Conservation (phyloP, 73 alveolate genomes). For the Tetrahymena borealis region DNA sequence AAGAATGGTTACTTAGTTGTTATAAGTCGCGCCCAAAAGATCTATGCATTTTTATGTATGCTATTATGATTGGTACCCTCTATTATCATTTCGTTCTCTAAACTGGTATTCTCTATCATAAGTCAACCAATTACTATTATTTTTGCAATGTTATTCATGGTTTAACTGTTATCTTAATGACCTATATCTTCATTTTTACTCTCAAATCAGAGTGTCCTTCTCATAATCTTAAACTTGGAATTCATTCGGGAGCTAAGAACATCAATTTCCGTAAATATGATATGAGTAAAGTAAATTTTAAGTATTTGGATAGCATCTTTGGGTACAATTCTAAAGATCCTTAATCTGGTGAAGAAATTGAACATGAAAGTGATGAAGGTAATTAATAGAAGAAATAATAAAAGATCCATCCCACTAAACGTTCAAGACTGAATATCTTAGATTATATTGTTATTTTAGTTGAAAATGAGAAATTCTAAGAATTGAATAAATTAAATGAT, state of each 20-base stretch:
- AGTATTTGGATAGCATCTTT: not conserved
- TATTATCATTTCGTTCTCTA: not conserved
- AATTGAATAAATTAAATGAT: not conserved
- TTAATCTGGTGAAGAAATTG: not conserved
- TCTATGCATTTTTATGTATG: not conserved
- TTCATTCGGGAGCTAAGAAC: not conserved
- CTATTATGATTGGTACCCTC: not conserved
- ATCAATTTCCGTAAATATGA: not conserved
- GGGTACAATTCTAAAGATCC: not conserved
- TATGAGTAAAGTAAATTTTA: not conserved
- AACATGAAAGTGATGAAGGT: not conserved
- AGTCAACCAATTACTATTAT: not conserved
- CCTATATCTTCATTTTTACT: not conserved
- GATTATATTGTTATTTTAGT: not conserved
- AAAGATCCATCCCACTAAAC: not conserved
- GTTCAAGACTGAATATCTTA: not conserved
- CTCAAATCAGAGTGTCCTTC: not conserved
- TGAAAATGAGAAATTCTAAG: not conserved
- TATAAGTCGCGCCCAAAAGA: not conserved
- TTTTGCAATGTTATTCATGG: not conserved
- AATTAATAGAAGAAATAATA: not conserved
- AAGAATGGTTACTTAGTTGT: not conserved
- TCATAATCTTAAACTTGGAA: not conserved
- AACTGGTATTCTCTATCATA: not conserved
- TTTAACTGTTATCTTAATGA: not conserved